These are phyloP conservation scores for Ceratobasidium sp. DNA, from an alignment of 1,284 basidiomycete genomes.

Conservation along the genomic window DNA sequence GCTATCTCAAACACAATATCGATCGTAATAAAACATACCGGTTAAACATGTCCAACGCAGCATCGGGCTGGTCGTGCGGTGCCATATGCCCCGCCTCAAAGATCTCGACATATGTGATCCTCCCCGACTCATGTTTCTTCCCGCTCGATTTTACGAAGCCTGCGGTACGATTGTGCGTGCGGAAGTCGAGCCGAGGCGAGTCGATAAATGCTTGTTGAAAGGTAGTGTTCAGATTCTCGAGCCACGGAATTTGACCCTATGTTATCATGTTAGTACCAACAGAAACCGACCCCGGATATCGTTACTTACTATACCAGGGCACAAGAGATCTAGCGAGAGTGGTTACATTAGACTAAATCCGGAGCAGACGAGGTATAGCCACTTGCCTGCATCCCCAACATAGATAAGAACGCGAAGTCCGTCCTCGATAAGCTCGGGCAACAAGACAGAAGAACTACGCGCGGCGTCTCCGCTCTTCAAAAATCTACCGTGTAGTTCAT, in stretches of 20 bases:
- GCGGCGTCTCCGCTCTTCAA: constrained; percentile 80
- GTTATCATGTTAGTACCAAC: no score
- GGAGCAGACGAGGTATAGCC: constrained; percentile 50
- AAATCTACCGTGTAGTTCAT: constrained; percentile 70
- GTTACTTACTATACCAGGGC: constrained; percentile 27
- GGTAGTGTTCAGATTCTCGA: constrained; percentile 70
- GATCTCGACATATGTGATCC: constrained; percentile 80
- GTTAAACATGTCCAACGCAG: constrained; percentile 63
- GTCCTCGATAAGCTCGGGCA: constrained; percentile 80
- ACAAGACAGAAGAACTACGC: constrained; percentile 79
- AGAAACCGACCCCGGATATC: no score
- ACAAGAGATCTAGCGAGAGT: constrained; percentile 4
- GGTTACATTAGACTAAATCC: background rate
- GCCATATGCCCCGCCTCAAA: constrained; percentile 75
- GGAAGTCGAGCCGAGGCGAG: constrained; percentile 41
- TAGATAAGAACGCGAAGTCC: constrained; percentile 85
- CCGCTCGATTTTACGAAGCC: constrained; percentile 76
- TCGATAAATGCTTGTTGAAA: constrained; percentile 62
- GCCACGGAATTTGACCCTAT: constrained; percentile 62
- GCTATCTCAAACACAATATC: no score
- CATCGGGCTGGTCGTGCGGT: constrained; percentile 66
- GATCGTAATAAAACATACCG: constrained; percentile 33
- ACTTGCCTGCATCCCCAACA: constrained; percentile 77
- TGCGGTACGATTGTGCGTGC: constrained; percentile 54
- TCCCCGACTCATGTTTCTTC: constrained; percentile 71